Evolutionary conservation across 352 stramenopile species (phyloP), one percentile per base, ranked within the genome.

Genomic region (Phytophthora citrophthora): DNA sequence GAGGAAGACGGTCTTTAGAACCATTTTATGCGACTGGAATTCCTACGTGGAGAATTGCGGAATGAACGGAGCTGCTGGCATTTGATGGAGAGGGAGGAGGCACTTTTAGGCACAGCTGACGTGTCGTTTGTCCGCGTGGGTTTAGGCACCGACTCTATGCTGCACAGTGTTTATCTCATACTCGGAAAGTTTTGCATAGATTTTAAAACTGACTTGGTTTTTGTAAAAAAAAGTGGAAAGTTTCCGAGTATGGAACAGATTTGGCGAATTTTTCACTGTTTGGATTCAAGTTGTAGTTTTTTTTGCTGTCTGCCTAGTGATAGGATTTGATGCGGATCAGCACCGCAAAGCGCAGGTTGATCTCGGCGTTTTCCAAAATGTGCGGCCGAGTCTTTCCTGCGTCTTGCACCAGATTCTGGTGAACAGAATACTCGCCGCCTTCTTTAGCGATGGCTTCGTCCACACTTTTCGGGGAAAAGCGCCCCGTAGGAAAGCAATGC

Each of bases 331-430:
- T 44, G 12, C 27, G 18, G 20, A 32, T 32, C 29, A 32, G 29
- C 5, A 8, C 8, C 7, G 29, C 29, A 32, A 26, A 32, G 38
- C 52, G 49, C 40, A 59, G 52, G 18, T 48, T 13, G 12, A 51
- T 52, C 54, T 38, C 18, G 32, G 20, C 44, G 15, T 43, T 49
- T n/a, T 32, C 24, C 24, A 26, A 12, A 45, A 20, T 48, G 48
- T 51, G 59, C 41, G 59, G 59, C 59, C 49, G 46, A 49, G 59
- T 51, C 23, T 53, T 64, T 64, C 56, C 56, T 58, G 55, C 44
- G n/a, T 49, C 44, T 48, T 40, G 43, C 18, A 54, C 5, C 12
- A 38, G n/a, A n/a, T n/a, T n/a, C n/a, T n/a, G n/a, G n/a, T n/a
- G n/a, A n/a, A n/a, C n/a, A n/a, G 24, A 55, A 46, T 48, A 16